These are phyloP conservation scores for Trypanosomatidae sp. DNA, from an alignment of 208 protist genomes.

Conservation along the genomic window DNA sequence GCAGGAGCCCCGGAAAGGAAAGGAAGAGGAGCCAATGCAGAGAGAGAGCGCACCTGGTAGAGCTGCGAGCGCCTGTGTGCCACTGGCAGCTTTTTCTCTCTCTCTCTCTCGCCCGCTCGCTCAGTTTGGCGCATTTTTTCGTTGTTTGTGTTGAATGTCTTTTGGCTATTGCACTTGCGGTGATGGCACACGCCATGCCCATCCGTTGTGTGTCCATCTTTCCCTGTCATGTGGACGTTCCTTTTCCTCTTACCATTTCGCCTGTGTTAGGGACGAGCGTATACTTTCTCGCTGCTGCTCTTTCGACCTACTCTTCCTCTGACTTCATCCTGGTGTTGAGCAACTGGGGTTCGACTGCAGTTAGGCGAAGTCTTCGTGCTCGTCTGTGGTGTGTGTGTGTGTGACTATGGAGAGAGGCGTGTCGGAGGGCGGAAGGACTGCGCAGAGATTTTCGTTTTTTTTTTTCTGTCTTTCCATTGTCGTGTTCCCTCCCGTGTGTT, in stretches of 20 bases:
- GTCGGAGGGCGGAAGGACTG: no score
- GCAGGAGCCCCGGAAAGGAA: no score
- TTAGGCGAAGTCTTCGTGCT: not conserved
- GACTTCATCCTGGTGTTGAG: not conserved
- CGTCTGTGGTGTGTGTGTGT: not conserved
- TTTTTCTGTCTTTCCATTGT: not conserved
- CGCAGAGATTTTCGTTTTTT: not conserved
- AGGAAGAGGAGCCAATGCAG: no score
- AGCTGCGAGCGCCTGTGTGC: not conserved
- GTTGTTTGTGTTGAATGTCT: not conserved
- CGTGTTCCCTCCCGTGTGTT: not conserved
- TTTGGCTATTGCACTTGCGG: not conserved
- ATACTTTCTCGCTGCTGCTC: not conserved
- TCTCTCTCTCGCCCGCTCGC: not conserved
- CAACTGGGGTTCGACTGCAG: not conserved
- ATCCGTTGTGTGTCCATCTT: not conserved
- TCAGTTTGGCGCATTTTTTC: not conserved
- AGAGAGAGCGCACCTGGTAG: no score
- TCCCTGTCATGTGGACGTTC: not conserved
- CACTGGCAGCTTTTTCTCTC: conserved; percentile 5
- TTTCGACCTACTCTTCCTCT: not conserved
- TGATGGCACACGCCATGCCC: not conserved
- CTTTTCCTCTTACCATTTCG: not conserved
- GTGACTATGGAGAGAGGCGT: not conserved
- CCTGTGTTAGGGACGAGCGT: not conserved